These are phyloP conservation scores for Tulasnella sp. DNA, from an alignment of 768 basidiomycete species.

Conservation along the genomic window DNA sequence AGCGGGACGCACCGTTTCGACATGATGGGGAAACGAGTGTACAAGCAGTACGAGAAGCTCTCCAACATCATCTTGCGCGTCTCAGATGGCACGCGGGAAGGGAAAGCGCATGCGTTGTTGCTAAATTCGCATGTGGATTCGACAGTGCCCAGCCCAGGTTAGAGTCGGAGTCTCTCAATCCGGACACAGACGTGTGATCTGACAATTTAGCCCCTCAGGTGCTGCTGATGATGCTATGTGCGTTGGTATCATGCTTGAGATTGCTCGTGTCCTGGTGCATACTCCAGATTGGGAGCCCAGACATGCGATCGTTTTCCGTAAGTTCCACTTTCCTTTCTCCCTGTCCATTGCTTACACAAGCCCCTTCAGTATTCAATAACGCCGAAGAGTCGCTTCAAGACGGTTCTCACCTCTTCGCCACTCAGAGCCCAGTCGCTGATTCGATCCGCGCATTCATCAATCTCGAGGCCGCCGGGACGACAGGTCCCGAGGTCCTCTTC, in stretches of 20 bases:
- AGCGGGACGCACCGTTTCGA: constrained; percentile 87
- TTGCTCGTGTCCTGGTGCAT: constrained; percentile 62
- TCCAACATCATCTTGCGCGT: constrained; percentile 83
- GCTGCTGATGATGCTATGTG: constrained; percentile 82
- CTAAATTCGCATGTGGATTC: constrained; percentile 67
- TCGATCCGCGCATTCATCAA: constrained; percentile 83
- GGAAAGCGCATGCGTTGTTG: constrained; percentile 74
- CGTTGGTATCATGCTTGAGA: constrained; percentile 87
- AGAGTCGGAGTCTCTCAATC: no score
- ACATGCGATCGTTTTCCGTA: constrained; percentile 73
- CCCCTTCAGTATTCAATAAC: constrained; percentile 94
- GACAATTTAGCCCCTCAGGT: constrained; percentile 29
- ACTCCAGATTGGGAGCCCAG: constrained; percentile 62
- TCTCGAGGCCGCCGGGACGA: constrained; percentile 84
- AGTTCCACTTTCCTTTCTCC: constrained; percentile 25
- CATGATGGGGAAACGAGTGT: constrained; percentile 75
- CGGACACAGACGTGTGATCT: not conserved
- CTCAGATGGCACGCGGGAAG: constrained; percentile 58
- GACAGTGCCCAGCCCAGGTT: constrained; percentile 68
- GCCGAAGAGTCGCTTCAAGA: constrained; percentile 94
- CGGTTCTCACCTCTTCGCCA: constrained; percentile 86
- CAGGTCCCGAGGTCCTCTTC: constrained; percentile 83
- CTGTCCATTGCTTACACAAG: not conserved
- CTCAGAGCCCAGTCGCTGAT: constrained; percentile 59
- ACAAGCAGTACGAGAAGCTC: constrained; percentile 81